Base-by-base conservation (phyloP, 1,284 basidiomycete species). In the Ustilago crameri region DNA sequence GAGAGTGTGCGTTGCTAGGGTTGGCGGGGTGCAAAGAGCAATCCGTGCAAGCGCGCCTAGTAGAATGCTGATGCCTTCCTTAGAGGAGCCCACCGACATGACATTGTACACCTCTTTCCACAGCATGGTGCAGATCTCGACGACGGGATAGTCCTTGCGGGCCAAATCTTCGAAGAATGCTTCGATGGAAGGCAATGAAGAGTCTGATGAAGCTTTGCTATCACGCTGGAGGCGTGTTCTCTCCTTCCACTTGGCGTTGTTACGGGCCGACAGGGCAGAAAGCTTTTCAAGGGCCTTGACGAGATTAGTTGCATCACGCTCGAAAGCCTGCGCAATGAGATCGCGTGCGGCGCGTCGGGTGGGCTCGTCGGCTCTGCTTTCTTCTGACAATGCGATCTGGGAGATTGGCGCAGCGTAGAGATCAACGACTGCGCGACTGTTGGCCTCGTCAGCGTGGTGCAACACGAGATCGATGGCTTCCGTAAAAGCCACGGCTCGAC, bases 371-470 rank as follows among this genome's bases (percentile, higher is more conserved):
- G 55, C 38, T n/a, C 73, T 59, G 32, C 23, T 44, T 12, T 68
- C 58, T 23, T 38, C 30, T 24, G 57, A 47, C 18, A 79, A 49
- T 22, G 75, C 76, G 17, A 77, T 65, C 9, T 37, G 53, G 2
- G 73, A 43, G 44, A 79, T 70, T 32, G 59, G 51, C 12, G 69
- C 23, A 5, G 80, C 73, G 35, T 82, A 81, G 24, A 82, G 57
- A 32, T 74, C 65, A 30, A 78, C 67, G 20, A 81, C 73, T 3
- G 71, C 55, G 18, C 65, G 44, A 20, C 64, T 62, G 53, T 60
- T 71, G 23, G 49, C 30, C 17, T 78, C 58, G 49, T 74, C 74
- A 5, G 62, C 56, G 22, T 75, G 48, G 26, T 65, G 35, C 32
- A 61, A 60, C 15, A 61, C 55, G 12, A 71, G 61, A 15, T 63